A percentile compares a stretch with the other conserved stretches of the same genome.
Conservation (phyloP, 192 early-diverging fungal genomes). For the Backusella australiensis region DNA sequence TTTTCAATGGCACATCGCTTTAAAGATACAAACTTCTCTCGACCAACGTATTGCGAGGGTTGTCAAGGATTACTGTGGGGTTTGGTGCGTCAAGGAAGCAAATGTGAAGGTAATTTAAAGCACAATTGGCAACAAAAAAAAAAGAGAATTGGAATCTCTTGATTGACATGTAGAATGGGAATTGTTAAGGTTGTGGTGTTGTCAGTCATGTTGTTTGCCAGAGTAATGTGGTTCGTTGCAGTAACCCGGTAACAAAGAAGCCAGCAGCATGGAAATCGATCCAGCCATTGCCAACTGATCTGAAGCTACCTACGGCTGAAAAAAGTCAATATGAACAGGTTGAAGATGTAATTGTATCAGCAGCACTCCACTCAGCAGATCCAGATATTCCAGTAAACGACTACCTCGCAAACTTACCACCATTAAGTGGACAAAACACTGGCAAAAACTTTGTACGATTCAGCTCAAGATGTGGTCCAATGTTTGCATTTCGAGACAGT, state of each 20-base stretch:
- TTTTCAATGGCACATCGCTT: slow-evolving; percentile 48
- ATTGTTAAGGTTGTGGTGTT: slow-evolving; percentile 39
- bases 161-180: not conserved
- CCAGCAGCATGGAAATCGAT: not conserved
- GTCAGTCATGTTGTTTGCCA: slow-evolving; percentile 47
- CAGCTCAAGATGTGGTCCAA: slow-evolving; percentile 57
- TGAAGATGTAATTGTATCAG: slow-evolving; percentile 46
- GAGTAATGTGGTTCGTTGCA: slow-evolving; percentile 17
- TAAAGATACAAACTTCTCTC: slow-evolving; percentile 54
- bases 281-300: not conserved
- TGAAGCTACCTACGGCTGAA: not conserved
- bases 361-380: slow-evolving; percentile 42
- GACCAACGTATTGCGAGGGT: slow-evolving; percentile 64
- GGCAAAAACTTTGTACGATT: slow-evolving; percentile 71
- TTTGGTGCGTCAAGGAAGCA: slow-evolving; percentile 60
- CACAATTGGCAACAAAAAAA: not conserved
- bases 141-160: not conserved
- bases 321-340: slow-evolving; percentile 1
- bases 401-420: slow-evolving; percentile 25
- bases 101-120: slow-evolving; percentile 49
- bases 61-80: slow-evolving; percentile 76
- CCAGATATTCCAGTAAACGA: slow-evolving; percentile 44
- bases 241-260: slow-evolving; percentile 9
- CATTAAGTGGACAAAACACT: slow-evolving; percentile 63
- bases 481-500: slow-evolving; percentile 63